Conservation (phyloP, 345 rosid genomes). For the Hirschfeldia incana region DNA sequence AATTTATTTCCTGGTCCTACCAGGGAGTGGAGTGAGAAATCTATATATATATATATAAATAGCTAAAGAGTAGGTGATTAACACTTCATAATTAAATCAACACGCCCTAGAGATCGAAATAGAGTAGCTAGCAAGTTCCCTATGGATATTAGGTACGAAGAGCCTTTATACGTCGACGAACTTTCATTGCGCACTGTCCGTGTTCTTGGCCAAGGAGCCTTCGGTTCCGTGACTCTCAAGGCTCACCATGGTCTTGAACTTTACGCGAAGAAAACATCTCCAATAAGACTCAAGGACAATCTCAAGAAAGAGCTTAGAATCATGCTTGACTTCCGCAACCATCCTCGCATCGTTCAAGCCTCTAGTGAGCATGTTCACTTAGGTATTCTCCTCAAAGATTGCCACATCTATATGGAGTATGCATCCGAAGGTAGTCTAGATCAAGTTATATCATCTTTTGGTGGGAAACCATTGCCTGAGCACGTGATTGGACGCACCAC, state of each 20-base stretch:
- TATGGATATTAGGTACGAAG: background rate
- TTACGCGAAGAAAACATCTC: slow-evolving; percentile 7
- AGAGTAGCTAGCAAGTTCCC: too few relatives aligned
- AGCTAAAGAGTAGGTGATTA: too few relatives aligned
- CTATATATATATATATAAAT: too few relatives aligned
- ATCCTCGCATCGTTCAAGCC: slow-evolving; percentile 1
- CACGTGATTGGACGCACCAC: background rate
- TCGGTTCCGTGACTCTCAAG: background rate
- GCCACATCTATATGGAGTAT: slow-evolving; percentile 23
- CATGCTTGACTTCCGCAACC: slow-evolving; percentile 3
- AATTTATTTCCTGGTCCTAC: too few relatives aligned
- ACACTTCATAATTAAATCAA: too few relatives aligned
- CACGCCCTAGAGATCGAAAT: too few relatives aligned
- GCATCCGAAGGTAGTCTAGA: background rate
- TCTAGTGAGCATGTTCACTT: background rate
- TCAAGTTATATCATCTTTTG: background rate
- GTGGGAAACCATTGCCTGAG: slow-evolving; percentile 1
- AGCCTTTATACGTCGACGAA: background rate
- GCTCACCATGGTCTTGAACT: background rate
- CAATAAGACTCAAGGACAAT: background rate
- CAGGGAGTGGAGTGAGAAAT: too few relatives aligned
- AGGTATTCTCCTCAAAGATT: background rate
- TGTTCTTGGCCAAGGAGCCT: background rate
- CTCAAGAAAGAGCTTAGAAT: slow-evolving; percentile 17
- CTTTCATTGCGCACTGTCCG: background rate